Base-by-base conservation (phyloP, 202 grass and related monocot genomes). In the Digitaria exilis region DNA sequence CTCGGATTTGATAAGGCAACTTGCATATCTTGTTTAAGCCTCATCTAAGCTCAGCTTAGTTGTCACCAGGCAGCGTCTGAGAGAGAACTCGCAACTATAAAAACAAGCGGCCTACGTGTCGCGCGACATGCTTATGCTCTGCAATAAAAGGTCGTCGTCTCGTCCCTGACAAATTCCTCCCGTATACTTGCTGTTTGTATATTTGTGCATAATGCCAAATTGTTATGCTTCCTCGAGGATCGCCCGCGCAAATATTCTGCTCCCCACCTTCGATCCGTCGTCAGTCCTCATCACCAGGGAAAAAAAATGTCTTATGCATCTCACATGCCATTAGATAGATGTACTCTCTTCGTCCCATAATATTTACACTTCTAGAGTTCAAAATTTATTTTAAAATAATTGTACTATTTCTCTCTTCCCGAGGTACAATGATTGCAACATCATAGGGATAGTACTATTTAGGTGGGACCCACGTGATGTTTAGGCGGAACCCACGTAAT, bases 211-310 rank as follows among this genome's bases (percentile, higher is more conserved):
- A 22, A 25, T 44, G 14, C 32, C 13, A 44, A 21, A 45, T 85
- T 71, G 26, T 80, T 89, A 85, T 77, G 51, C 22, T 24, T 21
- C 63, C 77, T 24, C 77, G 64, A 81, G 87, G 87, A 64, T 74
- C 82, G 63, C 63, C 69, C 56, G 79, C 81, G 3, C 81, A 89
- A 57, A 85, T 89, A 89, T 65, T 89, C 70, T 85, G 35, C 37
- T 39, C 55, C 76, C 80, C 24, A 73, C 58, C 74, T 48, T 56
- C 46, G 18, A 39, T 57, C 70, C 50, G 5, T 24, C 77, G 73
- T 50, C 69, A 39, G 37, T 48, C 50, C 5, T 24, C 77, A 66
- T 50, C 69, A 81, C 84, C 84, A 29, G 71, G 32, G 37, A 39
- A 39, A 39, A 52, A 68, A 66, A 25, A 59, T 65, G 81, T 55